These are phyloP conservation scores for Suhomyces sp. DNA, from an alignment of 805 yeast species.

Conservation along the genomic window DNA sequence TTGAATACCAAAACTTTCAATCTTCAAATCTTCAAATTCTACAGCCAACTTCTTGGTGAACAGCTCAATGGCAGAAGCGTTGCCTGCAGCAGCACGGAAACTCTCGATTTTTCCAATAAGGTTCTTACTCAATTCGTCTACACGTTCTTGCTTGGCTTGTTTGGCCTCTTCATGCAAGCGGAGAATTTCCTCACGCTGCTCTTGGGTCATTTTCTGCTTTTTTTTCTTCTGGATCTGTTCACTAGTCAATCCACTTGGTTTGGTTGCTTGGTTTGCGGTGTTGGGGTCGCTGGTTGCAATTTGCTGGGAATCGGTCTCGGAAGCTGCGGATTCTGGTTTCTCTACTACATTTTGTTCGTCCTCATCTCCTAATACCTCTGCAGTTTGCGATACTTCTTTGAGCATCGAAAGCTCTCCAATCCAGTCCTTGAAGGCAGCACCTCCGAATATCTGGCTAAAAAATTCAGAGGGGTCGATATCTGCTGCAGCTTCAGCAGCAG, in stretches of 20 bases:
- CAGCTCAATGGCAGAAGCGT: constrained; percentile 56
- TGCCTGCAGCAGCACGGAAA: constrained; percentile 57
- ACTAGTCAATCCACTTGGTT: constrained; percentile 10
- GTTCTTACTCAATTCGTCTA: constrained; percentile 48
- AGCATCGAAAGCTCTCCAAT: constrained; percentile 85
- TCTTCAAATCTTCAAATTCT: constrained; percentile 78
- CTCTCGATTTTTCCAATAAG: constrained; percentile 48
- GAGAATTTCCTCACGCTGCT: constrained; percentile 48
- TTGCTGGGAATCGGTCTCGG: constrained; percentile 1
- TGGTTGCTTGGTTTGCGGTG: neutral
- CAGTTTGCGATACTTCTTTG: constrained; percentile 66
- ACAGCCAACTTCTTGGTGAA: constrained; percentile 50
- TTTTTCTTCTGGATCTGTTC: constrained; percentile 27
- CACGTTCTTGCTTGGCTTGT: constrained; percentile 47
- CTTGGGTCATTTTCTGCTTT: constrained; percentile 29
- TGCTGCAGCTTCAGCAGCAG: constrained; percentile 70
- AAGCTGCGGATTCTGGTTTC: constrained; percentile 11
- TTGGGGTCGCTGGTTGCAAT: neutral
- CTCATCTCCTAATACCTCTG: constrained; percentile 46
- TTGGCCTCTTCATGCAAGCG: constrained; percentile 55
- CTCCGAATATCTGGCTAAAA: constrained; percentile 81
- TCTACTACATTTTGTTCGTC: constrained; percentile 24
- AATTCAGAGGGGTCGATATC: constrained; percentile 77
- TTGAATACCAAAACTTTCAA: constrained; percentile 94
- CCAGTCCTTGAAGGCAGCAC: constrained; percentile 73